These are phyloP conservation scores for Aegilops sharonensis DNA, from an alignment of 176 grass and related monocot genomes.

Conservation along the genomic window DNA sequence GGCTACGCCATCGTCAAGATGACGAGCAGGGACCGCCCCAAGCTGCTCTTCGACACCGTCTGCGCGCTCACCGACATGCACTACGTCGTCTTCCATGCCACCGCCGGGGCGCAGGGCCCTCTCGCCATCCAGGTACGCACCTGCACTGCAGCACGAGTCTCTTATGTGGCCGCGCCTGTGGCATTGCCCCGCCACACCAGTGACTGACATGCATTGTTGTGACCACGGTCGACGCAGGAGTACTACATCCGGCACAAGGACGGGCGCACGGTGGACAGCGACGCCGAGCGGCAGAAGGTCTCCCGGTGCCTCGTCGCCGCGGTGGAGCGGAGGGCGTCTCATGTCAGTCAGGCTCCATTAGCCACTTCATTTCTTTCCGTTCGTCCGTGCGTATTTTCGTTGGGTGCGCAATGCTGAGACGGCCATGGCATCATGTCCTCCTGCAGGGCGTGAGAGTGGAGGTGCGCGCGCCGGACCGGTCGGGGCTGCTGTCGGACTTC, in stretches of 20 bases:
- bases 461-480: slow-evolving; percentile 46
- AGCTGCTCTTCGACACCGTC: slow-evolving; percentile 79
- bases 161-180: too few species aligned
- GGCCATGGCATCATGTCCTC: background rate
- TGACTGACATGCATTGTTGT: background rate
- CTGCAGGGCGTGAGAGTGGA: slow-evolving; percentile 57
- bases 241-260: slow-evolving; percentile 82
- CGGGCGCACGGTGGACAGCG: slow-evolving; percentile 54
- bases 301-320: slow-evolving; percentile 69
- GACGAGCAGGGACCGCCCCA: slow-evolving; percentile 55
- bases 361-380: background rate
- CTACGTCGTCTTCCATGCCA: slow-evolving; percentile 78
- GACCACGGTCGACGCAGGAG: slow-evolving; percentile 33
- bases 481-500: slow-evolving; percentile 56
- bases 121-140: slow-evolving; percentile 59
- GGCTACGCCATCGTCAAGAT: slow-evolving; percentile 79
- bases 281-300: slow-evolving; percentile 59
- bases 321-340: slow-evolving; percentile 54
- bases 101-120: slow-evolving; percentile 48
- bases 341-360: slow-evolving; percentile 44
- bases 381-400: too few species aligned
- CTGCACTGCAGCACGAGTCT: background rate
- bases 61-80: slow-evolving; percentile 81
- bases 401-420: background rate
- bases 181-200: background rate